These are phyloP conservation scores for Thielaviopsis euricoi DNA, from an alignment of 2,329 filamentous ascomycete genomes.

Conservation along the genomic window DNA sequence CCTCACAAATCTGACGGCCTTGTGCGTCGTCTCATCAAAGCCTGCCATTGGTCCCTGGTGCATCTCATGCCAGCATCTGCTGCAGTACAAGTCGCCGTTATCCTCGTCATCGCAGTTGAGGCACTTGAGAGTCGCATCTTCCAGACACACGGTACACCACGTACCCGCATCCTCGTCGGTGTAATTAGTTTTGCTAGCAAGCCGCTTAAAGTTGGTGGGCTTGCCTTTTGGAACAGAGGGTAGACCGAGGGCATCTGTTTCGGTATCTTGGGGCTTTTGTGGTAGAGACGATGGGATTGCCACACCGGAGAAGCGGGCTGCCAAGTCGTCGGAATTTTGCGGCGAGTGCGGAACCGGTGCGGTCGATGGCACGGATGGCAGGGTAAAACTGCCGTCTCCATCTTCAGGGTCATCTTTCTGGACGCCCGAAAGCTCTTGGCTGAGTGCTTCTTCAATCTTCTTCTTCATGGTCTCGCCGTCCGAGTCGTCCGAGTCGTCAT, in stretches of 20 bases:
- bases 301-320: slow-evolving; percentile 35
- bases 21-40: slow-evolving; percentile 54
- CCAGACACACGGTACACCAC: slow-evolving; percentile 73
- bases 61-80: slow-evolving; percentile 65
- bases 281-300: slow-evolving; percentile 20
- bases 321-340: slow-evolving; percentile 28
- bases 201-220: slow-evolving; percentile 27
- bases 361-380: slow-evolving; percentile 25
- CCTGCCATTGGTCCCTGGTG: slow-evolving; percentile 54
- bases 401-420: slow-evolving; percentile 11
- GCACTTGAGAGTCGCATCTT: slow-evolving; percentile 59
- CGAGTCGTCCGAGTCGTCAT: slow-evolving; percentile 26
- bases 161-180: slow-evolving; percentile 56
- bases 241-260: slow-evolving; percentile 15
- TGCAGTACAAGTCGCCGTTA: slow-evolving; percentile 42
- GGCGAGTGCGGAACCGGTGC: slow-evolving; percentile 20
- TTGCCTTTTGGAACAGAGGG: slow-evolving; percentile 30
- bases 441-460: slow-evolving; percentile 28
- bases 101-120: slow-evolving; percentile 50
- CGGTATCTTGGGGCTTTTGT: slow-evolving; percentile 12
- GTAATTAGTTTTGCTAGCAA: slow-evolving; percentile 27
- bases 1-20: slow-evolving; percentile 41
- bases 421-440: slow-evolving; percentile 12
- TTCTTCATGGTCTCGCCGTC: slow-evolving; percentile 33
- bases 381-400: slow-evolving; percentile 14